phyloP scores from a whole-genome alignment of 31 red algal genomes.

The Odonthalia washingtoniensis region DNA sequence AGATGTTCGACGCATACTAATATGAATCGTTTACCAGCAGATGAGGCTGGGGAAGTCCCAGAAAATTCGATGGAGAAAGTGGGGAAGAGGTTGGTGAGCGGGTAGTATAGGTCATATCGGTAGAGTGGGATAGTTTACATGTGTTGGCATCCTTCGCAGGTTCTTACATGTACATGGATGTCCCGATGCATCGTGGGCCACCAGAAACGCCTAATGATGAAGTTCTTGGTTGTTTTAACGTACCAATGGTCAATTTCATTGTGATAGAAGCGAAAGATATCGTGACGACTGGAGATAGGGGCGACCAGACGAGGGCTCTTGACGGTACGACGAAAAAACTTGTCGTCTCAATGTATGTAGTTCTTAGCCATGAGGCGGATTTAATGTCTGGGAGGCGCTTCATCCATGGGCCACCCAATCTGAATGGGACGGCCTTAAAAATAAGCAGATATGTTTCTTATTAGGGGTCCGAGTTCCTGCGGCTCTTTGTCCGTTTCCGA shows the following conservation, averaged over 20 bases:
- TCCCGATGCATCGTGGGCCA: background rate
- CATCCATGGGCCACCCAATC: background rate
- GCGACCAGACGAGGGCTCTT: background rate
- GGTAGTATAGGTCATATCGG: background rate
- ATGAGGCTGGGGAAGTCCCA: background rate
- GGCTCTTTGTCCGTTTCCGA: background rate
- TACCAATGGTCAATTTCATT: background rate
- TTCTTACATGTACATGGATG: background rate
- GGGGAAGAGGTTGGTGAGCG: background rate
- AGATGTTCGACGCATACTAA: background rate
- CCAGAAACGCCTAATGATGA: background rate
- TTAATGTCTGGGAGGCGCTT: background rate
- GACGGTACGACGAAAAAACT: background rate
- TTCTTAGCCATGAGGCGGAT: background rate
- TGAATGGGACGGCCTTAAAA: background rate
- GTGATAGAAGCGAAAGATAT: background rate
- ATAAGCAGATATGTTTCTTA: background rate
- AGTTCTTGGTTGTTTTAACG: background rate
- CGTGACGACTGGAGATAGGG: background rate
- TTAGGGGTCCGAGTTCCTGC: background rate
- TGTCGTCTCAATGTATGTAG: background rate
- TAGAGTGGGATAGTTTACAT: background rate
- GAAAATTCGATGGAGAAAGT: conserved; percentile 14
- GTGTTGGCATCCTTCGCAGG: background rate
- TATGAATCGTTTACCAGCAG: background rate